A percentile compares a stretch with the other conserved stretches of the same genome.
Evolutionary conservation across 345 rosid species (phyloP).

Genomic region (Psidium friedrichsthalianum): DNA sequence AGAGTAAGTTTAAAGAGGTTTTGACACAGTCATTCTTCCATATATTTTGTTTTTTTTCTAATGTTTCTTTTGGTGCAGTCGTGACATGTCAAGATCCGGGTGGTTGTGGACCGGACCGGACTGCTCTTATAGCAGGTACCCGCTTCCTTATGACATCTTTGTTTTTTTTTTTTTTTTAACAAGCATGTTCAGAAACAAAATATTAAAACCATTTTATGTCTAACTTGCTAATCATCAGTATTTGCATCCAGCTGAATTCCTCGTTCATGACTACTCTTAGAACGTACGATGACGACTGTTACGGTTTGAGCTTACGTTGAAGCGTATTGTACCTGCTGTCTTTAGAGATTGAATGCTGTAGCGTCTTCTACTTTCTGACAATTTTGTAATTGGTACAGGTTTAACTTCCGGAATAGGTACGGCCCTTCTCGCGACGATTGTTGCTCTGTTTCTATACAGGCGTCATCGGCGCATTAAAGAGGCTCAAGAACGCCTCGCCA

Average conservation of each 20-base stretch:
- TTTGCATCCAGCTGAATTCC: not conserved
- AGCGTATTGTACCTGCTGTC: not conserved
- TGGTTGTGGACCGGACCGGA: constrained; percentile 21
- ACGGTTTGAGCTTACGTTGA: not conserved
- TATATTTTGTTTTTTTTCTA: not conserved
- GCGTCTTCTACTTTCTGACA: not conserved
- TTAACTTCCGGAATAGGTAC: constrained; percentile 19
- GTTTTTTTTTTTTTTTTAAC: not conserved
- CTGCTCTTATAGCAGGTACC: constrained; percentile 34
- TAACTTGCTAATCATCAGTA: not conserved
- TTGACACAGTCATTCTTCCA: not conserved
- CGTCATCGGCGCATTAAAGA: constrained; percentile 15
- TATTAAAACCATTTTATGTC: not conserved
- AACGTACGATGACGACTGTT: not conserved
- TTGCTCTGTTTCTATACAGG: constrained; percentile 11
- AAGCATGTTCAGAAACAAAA: not conserved
- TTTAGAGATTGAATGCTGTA: not conserved
- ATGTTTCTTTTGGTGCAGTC: constrained; percentile 9
- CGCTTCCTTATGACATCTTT: not conserved
- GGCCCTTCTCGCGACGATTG: not conserved
- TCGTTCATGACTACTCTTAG: not conserved
- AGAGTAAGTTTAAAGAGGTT: constrained; percentile 1
- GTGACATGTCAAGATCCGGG: constrained; percentile 18
- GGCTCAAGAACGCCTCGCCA: constrained; percentile 17
- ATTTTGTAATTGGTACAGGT: constrained; percentile 6